Evolutionary conservation across 495 filamentous ascomycete genomes (phyloP).

Genomic region (Neurospora sp.): DNA sequence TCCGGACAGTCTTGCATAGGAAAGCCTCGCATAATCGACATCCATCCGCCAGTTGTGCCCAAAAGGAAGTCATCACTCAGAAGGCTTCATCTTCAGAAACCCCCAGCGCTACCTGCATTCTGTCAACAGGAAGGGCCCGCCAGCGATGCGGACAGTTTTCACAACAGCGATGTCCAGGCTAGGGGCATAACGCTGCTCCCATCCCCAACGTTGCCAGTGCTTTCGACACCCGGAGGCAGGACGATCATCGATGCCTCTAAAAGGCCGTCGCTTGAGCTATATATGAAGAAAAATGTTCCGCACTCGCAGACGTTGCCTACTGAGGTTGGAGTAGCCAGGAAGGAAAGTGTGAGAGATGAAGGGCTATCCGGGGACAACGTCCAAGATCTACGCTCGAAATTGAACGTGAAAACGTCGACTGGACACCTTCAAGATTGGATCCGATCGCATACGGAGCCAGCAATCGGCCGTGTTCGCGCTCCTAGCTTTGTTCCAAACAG

Average conservation of each 20-base stretch:
- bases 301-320: neutral
- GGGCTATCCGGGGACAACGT: neutral
- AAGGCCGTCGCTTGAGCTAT: constrained; percentile 5
- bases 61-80: constrained; percentile 11
- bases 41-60: constrained; percentile 11
- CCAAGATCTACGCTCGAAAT: neutral
- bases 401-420: neutral
- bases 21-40: constrained; percentile 16
- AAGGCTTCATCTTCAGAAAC: neutral
- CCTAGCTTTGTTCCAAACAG: neutral
- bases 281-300: neutral
- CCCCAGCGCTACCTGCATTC: neutral
- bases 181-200: neutral
- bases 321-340: neutral
- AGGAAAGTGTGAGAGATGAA: neutral
- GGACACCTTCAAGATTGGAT: neutral
- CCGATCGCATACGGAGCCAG: neutral
- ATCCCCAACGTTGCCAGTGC: neutral
- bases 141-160: neutral
- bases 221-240: constrained; percentile 7
- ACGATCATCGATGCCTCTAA: constrained; percentile 15
- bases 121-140: neutral
- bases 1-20: constrained; percentile 2
- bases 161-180: neutral
- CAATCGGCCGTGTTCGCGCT: neutral